Evolutionary conservation across 768 basidiomycete genomes (phyloP).

Genomic region (Crassisporium funariophilum): DNA sequence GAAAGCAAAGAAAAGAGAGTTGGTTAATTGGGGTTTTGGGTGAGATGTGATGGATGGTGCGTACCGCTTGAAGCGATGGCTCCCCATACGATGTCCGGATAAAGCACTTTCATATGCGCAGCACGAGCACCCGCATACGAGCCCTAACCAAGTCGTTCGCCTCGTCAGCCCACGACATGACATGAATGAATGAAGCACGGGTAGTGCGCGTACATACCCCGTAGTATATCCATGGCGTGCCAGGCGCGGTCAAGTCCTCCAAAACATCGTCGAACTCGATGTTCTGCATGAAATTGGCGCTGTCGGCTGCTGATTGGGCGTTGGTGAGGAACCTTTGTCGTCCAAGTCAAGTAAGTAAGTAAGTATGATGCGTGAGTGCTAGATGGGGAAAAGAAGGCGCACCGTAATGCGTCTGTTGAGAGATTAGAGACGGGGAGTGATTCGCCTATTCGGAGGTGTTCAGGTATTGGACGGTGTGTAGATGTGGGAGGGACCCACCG

Average conservation of each 20-base stretch:
- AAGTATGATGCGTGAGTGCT: too few relatives aligned
- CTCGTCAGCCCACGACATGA: neutral
- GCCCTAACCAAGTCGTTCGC: constrained; percentile 54
- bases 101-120: constrained; percentile 87
- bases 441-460: constrained; percentile 45
- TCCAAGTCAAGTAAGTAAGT: neutral
- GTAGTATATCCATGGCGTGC: constrained; percentile 90
- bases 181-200: neutral
- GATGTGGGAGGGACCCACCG: constrained; percentile 42
- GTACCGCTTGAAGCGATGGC: constrained; percentile 86
- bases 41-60: too few relatives aligned
- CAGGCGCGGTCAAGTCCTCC: constrained; percentile 70
- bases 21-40: neutral
- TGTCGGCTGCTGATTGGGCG: constrained; percentile 86
- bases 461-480: neutral
- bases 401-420: constrained; percentile 83
- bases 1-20: neutral
- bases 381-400: constrained; percentile 13
- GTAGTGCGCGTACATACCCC: constrained; percentile 55
- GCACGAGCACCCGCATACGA: constrained; percentile 94
- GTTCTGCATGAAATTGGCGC: constrained; percentile 86
- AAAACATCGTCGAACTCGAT: constrained; percentile 73
- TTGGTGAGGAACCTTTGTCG: constrained; percentile 82
- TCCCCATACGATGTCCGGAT: constrained; percentile 87
- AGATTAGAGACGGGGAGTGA: constrained; percentile 79